phyloP scores from a whole-genome alignment of 2,329 filamentous ascomycete genomes.

The Arthrobotrys entomopaga region DNA sequence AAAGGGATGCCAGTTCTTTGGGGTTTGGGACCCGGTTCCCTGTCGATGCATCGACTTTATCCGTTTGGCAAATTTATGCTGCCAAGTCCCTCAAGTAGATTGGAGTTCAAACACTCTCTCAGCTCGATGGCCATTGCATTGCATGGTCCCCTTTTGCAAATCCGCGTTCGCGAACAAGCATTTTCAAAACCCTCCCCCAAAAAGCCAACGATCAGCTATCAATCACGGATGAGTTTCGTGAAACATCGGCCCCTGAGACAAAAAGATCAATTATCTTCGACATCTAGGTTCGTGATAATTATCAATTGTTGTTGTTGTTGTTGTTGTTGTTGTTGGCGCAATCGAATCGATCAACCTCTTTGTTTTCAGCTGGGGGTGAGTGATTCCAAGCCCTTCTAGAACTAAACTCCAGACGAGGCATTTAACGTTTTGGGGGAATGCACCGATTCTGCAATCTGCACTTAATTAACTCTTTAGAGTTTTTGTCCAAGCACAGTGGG shows the following conservation, averaged over 20 bases:
- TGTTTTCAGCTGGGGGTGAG: no score
- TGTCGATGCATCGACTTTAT: slow-evolving; percentile 44
- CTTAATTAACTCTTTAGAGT: no score
- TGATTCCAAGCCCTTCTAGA: slow-evolving; percentile 49
- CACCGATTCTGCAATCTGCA: not conserved
- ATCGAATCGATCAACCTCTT: not conserved
- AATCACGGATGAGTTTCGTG: slow-evolving; percentile 33
- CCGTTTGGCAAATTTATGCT: slow-evolving; percentile 52
- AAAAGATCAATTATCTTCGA: not conserved
- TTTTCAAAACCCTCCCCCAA: not conserved
- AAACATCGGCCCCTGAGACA: slow-evolving; percentile 39
- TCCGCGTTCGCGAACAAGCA: not conserved
- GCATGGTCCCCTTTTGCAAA: slow-evolving; percentile 12
- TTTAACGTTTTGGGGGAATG: not conserved
- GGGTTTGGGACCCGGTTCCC: slow-evolving; percentile 43
- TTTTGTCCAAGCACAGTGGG: no score
- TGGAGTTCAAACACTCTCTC: slow-evolving; percentile 43
- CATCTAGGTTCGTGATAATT: not conserved
- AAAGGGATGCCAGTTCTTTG: slow-evolving; percentile 6
- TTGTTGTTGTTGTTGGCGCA: slow-evolving; percentile 2
- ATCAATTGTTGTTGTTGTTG: not conserved
- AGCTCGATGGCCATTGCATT: slow-evolving; percentile 3
- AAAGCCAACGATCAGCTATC: slow-evolving; percentile 14
- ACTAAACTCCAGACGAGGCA: not conserved
- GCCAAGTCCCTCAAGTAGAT: slow-evolving; percentile 55